Evolutionary conservation across 306 rosid species (phyloP).

Genomic region (Rosa persica): DNA sequence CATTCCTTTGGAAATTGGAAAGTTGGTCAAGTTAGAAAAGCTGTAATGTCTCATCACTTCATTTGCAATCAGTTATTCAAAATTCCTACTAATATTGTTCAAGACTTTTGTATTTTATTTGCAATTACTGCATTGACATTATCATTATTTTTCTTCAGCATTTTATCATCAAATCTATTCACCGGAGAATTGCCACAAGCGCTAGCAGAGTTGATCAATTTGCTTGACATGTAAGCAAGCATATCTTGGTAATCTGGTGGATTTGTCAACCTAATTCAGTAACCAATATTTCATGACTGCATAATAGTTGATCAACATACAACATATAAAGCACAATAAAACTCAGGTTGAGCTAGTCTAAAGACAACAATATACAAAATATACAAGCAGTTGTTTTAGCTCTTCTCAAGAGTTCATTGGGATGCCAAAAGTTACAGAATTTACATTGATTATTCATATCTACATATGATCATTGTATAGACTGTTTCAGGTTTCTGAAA

Average conservation of each 20-base stretch:
- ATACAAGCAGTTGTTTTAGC: neutral
- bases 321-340: neutral
- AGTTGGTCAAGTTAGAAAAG: conserved; percentile 57
- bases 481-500: neutral
- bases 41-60: conserved; percentile 50
- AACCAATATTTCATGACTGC: neutral
- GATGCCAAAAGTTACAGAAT: neutral
- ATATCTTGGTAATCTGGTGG: conserved; percentile 12
- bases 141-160: conserved; percentile 40
- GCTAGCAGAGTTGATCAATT: conserved; percentile 67
- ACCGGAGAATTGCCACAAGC: conserved; percentile 68
- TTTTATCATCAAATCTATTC: conserved; percentile 72
- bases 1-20: conserved; percentile 68
- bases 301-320: neutral
- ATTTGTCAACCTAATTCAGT: conserved; percentile 9
- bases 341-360: neutral
- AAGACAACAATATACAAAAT: neutral
- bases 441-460: neutral
- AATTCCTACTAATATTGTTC: neutral
- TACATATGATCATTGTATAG: neutral
- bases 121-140: conserved; percentile 27
- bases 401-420: neutral
- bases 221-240: conserved; percentile 75
- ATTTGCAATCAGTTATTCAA: neutral
- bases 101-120: neutral